Conservation (phyloP, 1,139 yeast genomes). For the Tardiomyces depauwii region DNA sequence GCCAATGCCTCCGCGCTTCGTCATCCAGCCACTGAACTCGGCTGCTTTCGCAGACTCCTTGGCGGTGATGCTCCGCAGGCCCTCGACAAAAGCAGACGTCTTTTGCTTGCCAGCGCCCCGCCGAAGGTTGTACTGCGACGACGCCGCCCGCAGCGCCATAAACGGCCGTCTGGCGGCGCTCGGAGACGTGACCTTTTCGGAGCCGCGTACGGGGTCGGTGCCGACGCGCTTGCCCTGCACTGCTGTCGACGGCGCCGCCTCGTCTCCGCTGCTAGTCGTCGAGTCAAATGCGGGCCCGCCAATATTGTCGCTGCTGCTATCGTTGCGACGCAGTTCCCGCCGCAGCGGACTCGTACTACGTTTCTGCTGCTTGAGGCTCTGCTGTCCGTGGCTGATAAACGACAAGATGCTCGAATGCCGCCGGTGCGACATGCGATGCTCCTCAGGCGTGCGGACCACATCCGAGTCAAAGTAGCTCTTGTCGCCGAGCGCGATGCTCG, state of each 20-base stretch:
- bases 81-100: constrained; percentile 92
- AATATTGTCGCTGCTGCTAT: no score
- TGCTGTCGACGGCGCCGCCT: neutral
- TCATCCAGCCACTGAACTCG: constrained; percentile 87
- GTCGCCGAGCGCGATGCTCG: constrained; percentile 6
- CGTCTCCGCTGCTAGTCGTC: neutral
- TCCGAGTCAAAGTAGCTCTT: constrained; percentile 2
- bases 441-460: constrained; percentile 4
- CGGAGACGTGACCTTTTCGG: constrained; percentile 1
- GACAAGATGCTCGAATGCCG: constrained; percentile 13
- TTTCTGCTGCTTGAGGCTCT: neutral
- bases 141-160: constrained; percentile 15
- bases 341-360: neutral
- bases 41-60: constrained; percentile 70
- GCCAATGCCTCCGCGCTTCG: constrained; percentile 79
- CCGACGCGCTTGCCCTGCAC: constrained; percentile 8
- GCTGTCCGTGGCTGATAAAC: constrained; percentile 5
- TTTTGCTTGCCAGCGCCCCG: constrained; percentile 26
- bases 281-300: no score
- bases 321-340: neutral
- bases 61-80: constrained; percentile 67
- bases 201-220: constrained; percentile 7
- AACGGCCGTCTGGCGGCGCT: constrained; percentile 6
- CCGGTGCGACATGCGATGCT: constrained; percentile 9
- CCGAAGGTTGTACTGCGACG: constrained; percentile 20